Percentiles rank a stretch among this genome's conserved stretches.
phyloP scores from a whole-genome alignment of 108 stramenopile genomes.

The Skeletonema marinoi region DNA sequence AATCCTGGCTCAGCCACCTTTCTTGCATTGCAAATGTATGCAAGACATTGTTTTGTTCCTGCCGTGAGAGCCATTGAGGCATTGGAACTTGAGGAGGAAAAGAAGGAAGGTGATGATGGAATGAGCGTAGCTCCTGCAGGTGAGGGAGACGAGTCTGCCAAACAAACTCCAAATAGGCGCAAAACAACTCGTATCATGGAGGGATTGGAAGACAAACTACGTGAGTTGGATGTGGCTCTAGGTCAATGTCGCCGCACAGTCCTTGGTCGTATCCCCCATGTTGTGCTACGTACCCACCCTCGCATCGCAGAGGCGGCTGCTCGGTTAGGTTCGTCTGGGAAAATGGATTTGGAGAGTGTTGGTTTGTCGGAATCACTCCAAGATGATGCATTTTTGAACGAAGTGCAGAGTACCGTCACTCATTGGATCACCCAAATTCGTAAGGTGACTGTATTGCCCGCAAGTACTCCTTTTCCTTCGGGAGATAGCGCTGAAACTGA shows the following conservation, averaged over 20 bases:
- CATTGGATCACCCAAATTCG: constrained; percentile 83
- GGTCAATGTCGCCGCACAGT: constrained; percentile 65
- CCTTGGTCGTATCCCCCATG: constrained; percentile 59
- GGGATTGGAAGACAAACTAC: constrained; percentile 67
- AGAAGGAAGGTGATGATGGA: constrained; percentile 7
- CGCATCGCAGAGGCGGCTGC: constrained; percentile 38
- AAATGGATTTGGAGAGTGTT: constrained; percentile 65
- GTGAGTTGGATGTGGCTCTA: constrained; percentile 80
- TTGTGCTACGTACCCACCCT: constrained; percentile 55
- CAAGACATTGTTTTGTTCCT: constrained; percentile 80
- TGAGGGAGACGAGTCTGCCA: not conserved
- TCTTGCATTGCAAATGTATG: constrained; percentile 69
- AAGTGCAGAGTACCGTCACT: constrained; percentile 67
- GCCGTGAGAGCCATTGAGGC: constrained; percentile 60
- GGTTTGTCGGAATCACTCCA: constrained; percentile 51
- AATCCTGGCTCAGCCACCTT: constrained; percentile 42
- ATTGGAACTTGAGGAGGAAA: constrained; percentile 28
- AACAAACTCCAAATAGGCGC: constrained; percentile 17
- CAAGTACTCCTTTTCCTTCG: constrained; percentile 68
- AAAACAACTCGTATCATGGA: constrained; percentile 48
- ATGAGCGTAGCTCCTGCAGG: not conserved
- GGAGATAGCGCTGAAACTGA: constrained; percentile 43
- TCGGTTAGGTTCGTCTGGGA: not conserved
- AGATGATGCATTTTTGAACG: constrained; percentile 81
- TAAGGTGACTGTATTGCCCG: constrained; percentile 71